These are phyloP conservation scores for Fusarium begoniae DNA, from an alignment of 2,329 filamentous ascomycete genomes.

Conservation along the genomic window DNA sequence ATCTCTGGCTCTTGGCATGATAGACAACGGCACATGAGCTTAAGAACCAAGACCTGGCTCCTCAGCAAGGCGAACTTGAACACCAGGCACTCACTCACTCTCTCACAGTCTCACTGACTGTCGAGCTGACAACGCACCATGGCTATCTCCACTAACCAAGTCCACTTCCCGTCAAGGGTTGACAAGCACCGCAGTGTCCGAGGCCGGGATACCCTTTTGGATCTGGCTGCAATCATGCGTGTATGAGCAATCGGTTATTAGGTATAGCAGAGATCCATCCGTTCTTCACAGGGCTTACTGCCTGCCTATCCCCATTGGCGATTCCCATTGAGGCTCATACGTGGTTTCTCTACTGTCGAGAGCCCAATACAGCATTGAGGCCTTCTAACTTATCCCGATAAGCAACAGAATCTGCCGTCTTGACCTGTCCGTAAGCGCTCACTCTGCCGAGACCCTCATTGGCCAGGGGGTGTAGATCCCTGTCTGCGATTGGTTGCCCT, in stretches of 20 bases:
- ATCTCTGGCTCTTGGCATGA: background rate
- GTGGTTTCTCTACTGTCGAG: background rate
- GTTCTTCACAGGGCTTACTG: background rate
- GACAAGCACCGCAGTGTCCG: constrained; percentile 5
- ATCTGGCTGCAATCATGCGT: constrained; percentile 11
- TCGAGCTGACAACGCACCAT: constrained; percentile 28
- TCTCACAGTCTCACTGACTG: background rate
- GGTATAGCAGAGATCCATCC: background rate
- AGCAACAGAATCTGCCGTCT: constrained; percentile 3
- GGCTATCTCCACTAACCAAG: constrained; percentile 5
- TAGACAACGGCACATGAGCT: background rate
- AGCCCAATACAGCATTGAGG: constrained; percentile 14
- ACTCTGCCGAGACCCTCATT: constrained; percentile 25
- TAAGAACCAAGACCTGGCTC: background rate
- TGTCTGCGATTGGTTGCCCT: constrained; percentile 39
- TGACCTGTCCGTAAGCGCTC: constrained; percentile 4
- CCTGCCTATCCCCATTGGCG: background rate
- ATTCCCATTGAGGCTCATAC: background rate
- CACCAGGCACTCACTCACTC: background rate
- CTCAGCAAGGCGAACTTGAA: constrained; percentile 1
- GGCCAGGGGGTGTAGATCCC: constrained; percentile 17
- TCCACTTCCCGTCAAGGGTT: constrained; percentile 25
- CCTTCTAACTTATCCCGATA: constrained; percentile 10
- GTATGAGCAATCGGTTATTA: background rate
- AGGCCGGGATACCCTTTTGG: constrained; percentile 24